Evolutionary conservation across 2,329 filamentous ascomycete genomes (phyloP), one percentile per base, ranked within the genome.

Genomic region (Talaromyces marneffei): DNA sequence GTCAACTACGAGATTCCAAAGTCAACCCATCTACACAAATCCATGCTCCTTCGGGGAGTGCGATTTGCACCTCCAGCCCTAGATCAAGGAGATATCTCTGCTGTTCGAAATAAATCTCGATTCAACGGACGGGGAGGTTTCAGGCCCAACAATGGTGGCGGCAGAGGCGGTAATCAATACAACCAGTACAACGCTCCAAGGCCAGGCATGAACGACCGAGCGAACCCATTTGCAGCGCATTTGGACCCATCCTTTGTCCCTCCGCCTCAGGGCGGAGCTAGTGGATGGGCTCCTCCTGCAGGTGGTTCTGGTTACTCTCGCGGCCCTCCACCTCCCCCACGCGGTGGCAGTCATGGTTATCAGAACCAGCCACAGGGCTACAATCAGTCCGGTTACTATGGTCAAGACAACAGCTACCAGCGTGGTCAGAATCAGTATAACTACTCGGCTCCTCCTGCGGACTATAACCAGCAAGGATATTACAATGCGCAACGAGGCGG

Each of bases 21-120:
- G 42, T 85, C 85, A 18, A 81, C 80, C 9, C 84, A 90, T 68
- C 79, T 85, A 4, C 94, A 99, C 77, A 97, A 97, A 73, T 97
- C 92, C 5, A 95, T 96, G 89, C 83, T 99, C 14, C 82, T 99
- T 37, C 87, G 91, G 2, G 94, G 94, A 12, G 87, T 92, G 40
- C 86, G 88, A 68, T 82, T 92, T 61, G 85, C 89, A 4, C 77
- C 82, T 1, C 85, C 90, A 1, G 88, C 86, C 9, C 83, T 99
- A 1, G 89, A 90, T 61, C 82, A 85, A 35, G 84, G 83, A 62
- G 92, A 97, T 70, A 85, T 93, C 59, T 88, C 92, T 65, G 82
- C 84, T 7, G 83, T 92, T 46, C 85, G 86, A 70, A 82, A 83
- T 58, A 87, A 88, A 71, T 80, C 87, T 35, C 79, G 83, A 59